Percentiles rank a stretch among this genome's conserved stretches.
Evolutionary conservation across 73 alveolate genomes (phyloP).

Genomic region (Blepharisma stoltei): DNA sequence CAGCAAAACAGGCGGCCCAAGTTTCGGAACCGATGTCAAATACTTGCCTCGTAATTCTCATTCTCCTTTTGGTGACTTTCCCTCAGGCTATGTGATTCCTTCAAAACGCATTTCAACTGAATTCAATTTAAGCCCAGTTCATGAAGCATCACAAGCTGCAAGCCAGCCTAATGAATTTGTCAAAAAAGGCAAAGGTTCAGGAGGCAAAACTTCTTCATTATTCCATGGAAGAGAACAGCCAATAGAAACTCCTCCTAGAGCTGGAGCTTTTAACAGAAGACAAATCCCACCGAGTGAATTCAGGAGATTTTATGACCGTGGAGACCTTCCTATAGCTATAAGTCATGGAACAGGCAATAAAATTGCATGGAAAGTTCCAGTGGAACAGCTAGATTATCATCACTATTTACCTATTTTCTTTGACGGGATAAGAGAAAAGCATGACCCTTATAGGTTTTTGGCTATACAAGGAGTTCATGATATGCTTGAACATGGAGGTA

Average conservation of each 20-base stretch:
- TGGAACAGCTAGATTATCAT: conserved; percentile 97
- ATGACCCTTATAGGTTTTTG: conserved; percentile 95
- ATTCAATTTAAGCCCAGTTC: conserved; percentile 23
- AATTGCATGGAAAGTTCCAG: conserved; percentile 94
- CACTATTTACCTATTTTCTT: conserved; percentile 98
- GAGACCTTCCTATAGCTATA: conserved; percentile 91
- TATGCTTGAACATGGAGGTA: conserved; percentile 95
- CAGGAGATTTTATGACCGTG: conserved; percentile 92
- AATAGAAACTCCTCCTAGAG: conserved; percentile 79
- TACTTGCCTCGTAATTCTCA: conserved; percentile 59
- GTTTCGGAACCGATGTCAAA: background rate
- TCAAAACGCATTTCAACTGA: background rate
- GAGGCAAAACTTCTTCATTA: conserved; percentile 89
- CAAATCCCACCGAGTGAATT: conserved; percentile 83
- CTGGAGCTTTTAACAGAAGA: conserved; percentile 88
- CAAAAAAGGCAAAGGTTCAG: conserved; percentile 67
- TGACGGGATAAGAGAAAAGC: conserved; percentile 93
- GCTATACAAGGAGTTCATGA: conserved; percentile 97
- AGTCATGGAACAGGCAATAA: conserved; percentile 90
- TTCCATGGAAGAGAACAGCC: conserved; percentile 72
- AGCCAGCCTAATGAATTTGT: conserved; percentile 32
- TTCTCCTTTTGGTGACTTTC: conserved; percentile 98
- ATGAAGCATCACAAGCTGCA: conserved; percentile 58
- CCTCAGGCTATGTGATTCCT: conserved; percentile 65
- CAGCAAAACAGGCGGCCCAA: conserved; percentile 20